Percentiles rank a stretch among this genome's conserved stretches.
These are phyloP conservation scores for Magnaporthiopsis incrustans DNA, from an alignment of 2,329 filamentous ascomycete species.

Conservation along the genomic window DNA sequence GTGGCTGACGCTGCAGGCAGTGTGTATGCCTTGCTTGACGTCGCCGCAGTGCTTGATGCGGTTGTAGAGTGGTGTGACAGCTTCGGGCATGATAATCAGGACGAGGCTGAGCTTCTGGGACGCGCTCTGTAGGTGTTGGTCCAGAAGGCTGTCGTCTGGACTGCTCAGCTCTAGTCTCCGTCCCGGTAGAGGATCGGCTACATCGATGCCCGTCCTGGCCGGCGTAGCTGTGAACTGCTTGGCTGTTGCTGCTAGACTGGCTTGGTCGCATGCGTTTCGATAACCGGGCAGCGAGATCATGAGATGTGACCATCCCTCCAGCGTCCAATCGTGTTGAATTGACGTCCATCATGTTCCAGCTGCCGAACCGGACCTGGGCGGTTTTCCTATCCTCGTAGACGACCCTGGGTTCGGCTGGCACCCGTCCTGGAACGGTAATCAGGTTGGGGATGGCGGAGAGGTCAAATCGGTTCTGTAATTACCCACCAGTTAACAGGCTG, in stretches of 20 bases:
- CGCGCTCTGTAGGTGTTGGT: not conserved
- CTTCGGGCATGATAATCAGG: slow-evolving; percentile 49
- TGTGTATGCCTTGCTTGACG: slow-evolving; percentile 57
- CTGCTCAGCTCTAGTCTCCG: not conserved
- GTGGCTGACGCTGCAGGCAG: slow-evolving; percentile 49
- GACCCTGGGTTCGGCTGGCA: slow-evolving; percentile 36
- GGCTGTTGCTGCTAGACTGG: not conserved
- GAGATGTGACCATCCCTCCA: slow-evolving; percentile 33
- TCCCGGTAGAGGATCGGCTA: not conserved
- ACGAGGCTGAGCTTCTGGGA: slow-evolving; percentile 24
- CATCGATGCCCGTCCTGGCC: slow-evolving; percentile 10
- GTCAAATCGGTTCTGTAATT: slow-evolving; percentile 40
- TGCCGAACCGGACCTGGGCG: slow-evolving; percentile 26
- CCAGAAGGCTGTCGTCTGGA: slow-evolving; percentile 8
- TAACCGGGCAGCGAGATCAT: slow-evolving; percentile 10
- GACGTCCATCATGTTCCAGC: slow-evolving; percentile 50
- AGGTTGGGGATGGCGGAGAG: slow-evolving; percentile 37
- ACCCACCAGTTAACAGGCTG: slow-evolving; percentile 8
- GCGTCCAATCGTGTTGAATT: slow-evolving; percentile 37
- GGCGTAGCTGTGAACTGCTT: slow-evolving; percentile 8
- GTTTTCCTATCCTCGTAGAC: slow-evolving; percentile 35
- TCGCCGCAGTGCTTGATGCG: slow-evolving; percentile 62
- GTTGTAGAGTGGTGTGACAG: slow-evolving; percentile 46
- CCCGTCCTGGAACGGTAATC: slow-evolving; percentile 55
- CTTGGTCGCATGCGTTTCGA: not conserved